Conservation (phyloP, 257 asterid species). For the Solanum appendiculatum region DNA sequence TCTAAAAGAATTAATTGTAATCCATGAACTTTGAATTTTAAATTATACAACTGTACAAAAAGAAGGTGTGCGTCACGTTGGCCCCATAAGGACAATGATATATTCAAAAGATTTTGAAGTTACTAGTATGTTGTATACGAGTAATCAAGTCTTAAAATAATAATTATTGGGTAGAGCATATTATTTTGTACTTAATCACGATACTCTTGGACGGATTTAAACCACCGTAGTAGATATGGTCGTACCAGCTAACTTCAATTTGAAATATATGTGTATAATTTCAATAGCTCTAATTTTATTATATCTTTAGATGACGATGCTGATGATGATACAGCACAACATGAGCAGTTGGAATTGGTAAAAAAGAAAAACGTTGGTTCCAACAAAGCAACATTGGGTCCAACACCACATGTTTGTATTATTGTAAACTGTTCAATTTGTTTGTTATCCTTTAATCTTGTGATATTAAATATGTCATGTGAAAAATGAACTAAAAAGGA, state of each 20-base stretch:
- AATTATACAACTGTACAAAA: neutral
- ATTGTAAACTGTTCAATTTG: neutral
- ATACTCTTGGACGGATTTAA: neutral
- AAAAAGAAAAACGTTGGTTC: neutral
- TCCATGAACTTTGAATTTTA: neutral
- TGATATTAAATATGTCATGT: too few species aligned
- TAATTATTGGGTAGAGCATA: neutral
- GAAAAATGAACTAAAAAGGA: too few species aligned
- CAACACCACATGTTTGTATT: neutral
- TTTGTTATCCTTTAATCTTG: too few species aligned
- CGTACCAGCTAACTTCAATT: neutral
- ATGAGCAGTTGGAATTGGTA: neutral
- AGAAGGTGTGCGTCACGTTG: neutral
- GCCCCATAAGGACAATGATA: neutral
- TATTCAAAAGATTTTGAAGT: neutral
- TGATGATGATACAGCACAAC: neutral
- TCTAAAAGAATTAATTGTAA: neutral
- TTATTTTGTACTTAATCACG: neutral
- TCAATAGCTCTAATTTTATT: neutral
- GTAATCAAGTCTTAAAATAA: neutral
- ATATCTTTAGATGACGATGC: neutral
- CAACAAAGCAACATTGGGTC: neutral
- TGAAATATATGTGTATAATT: neutral
- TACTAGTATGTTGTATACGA: neutral
- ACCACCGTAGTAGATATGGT: neutral